Base-by-base conservation (phyloP, 192 early-diverging fungal species). In the Piromyces finnis region DNA sequence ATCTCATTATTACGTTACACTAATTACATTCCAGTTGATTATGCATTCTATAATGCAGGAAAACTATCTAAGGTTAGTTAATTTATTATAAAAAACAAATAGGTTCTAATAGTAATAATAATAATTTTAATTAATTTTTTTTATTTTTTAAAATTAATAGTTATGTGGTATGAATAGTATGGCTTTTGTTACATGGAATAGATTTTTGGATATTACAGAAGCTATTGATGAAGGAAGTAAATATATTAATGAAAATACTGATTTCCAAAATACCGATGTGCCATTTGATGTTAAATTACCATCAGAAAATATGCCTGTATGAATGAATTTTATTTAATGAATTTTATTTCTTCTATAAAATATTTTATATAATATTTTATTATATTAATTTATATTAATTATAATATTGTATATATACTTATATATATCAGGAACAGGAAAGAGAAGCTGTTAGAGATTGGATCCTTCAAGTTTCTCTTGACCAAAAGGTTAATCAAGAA, bases 111-210 rank as follows among this genome's bases (percentile, higher is more conserved):
- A 32, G 9, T 32, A 32, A 32, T 32, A 32, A 32, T 89, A 84
- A 11, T 28, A 29, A 28, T 78, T 27, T 18, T n/a, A n/a, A n/a
- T n/a, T n/a, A n/a, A n/a, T n/a, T n/a, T n/a, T n/a, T n/a, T n/a
- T n/a, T n/a, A n/a, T n/a, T n/a, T n/a, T n/a, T n/a, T n/a, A n/a
- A n/a, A n/a, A n/a, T n/a, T n/a, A n/a, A n/a, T 68, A 91, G 90
- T 82, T 82, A 22, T 85, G 88, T 18, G 88, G 88, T 18, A 88
- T 91, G 84, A 86, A 82, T 26, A 88, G 85, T 51, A 89, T 91
- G 87, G 90, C 90, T 29, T 91, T 91, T 80, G 88, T 91, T 0
- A 89, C 88, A 80, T 91, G 88, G 88, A 91, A 91, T 82, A 84
- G 90, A 77, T 91, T 82, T 80, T 82, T 91, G 0, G 90, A 91